Conservation (phyloP, 129 eudicot genomes). For the sunflower (Helianthus annuus) region HanXRQr2.0-SUNRISE NC_035435.2:128711896-128712395, state of each 20-base stretch:
- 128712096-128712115: constrained; percentile 7
- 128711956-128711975: too few relatives aligned
- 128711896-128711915: too few relatives aligned
- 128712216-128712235: constrained; percentile 39
- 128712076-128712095: constrained; percentile 19
- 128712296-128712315: constrained; percentile 40
- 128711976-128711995: constrained; percentile 26
- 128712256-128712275: constrained; percentile 30
- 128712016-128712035: constrained; percentile 1
- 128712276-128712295: constrained; percentile 32
- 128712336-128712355: not conserved
- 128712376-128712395: too few relatives aligned
- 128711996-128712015: not conserved
- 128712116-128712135: constrained; percentile 4
- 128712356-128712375: too few relatives aligned
- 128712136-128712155: constrained; percentile 31
- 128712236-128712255: constrained; percentile 42
- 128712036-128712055: constrained; percentile 6
- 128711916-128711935: too few relatives aligned
- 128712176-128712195: constrained; percentile 18
- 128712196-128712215: constrained; percentile 26
- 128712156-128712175: constrained; percentile 15
- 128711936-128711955: too few relatives aligned
- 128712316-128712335: not conserved
- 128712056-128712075: constrained; percentile 13